Evolutionary conservation across 2,329 filamentous ascomycete genomes (phyloP), one percentile per base, ranked within the genome.

Genomic region (Plenodomus tracheiphilus): DNA sequence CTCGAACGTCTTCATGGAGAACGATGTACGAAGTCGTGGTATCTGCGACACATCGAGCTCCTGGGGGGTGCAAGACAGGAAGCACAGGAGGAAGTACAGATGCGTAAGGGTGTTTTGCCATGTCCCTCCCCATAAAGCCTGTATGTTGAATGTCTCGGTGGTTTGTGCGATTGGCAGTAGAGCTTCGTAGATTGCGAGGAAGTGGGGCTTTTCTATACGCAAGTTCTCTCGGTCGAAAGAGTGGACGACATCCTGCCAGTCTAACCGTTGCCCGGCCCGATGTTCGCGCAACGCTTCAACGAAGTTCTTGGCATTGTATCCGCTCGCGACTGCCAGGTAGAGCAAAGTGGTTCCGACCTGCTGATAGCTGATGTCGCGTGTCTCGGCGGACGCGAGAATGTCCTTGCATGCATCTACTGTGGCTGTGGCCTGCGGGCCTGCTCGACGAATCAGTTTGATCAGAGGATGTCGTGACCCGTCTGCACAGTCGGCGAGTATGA

Each of bases 81-180:
- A 97, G 16, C 91, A 91, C 55, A 88, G 87, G 45, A 97, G 84
- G 69, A 97, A 97, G n/a, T 92, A 95, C 30, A 99, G 77, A 58
- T 97, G 93, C 0, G 94, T 90, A 54, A 96, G 86, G 13, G 88
- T 83, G 59, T 95, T 84, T 54, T 87, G 85, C 93, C 95, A 99
- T 53, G 84, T 64, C 7, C 92, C 92, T 49, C 92, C 92, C 92
- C 94, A 97, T 18, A 99, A 78, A 34, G 81, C 82, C 69, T 97
- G 91, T 38, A 99, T 87, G 67, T 97, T 90, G 61, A 97, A 85
- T 20, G 77, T 77, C 15, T 81, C 76, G 40, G 83, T 77, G 9
- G 82, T 80, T 25, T 75, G 72, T 2, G 91, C 89, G 46, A 94
- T 78, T 1, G 87, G 85, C 15, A 91, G 75, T 21, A 99, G 76